A percentile compares a stretch with the other conserved stretches of the same genome.
phyloP scores from a whole-genome alignment of 1,284 basidiomycete genomes.

The Pisolithus thermaeus region DNA sequence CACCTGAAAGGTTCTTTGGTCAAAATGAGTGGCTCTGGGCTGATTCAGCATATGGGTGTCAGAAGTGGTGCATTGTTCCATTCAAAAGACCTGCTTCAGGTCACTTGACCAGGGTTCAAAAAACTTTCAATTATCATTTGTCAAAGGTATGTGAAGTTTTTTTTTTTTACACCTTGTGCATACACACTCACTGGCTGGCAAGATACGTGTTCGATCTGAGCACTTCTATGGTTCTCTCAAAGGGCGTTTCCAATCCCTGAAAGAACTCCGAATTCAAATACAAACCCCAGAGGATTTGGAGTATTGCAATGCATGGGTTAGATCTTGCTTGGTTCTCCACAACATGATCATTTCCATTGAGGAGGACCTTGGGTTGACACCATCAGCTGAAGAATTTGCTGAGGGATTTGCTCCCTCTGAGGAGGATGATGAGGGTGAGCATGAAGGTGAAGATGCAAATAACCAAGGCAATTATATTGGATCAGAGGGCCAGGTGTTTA shows the following conservation, averaged over 20 bases:
- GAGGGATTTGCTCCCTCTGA: no score
- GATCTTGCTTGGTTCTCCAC: neutral
- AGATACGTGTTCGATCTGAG: no score
- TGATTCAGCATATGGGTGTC: neutral
- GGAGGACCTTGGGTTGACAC: neutral
- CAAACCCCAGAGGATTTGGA: neutral
- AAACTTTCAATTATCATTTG: neutral
- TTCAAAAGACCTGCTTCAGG: no score
- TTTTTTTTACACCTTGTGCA: neutral
- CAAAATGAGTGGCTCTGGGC: neutral
- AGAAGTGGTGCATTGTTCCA: no score
- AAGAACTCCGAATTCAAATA: neutral
- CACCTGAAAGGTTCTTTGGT: neutral
- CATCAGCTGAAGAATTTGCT: no score
- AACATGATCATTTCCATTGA: neutral
- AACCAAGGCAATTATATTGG: no score
- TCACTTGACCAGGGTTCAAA: no score
- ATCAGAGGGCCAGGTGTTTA: no score
- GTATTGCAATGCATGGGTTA: neutral
- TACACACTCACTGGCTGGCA: no score
- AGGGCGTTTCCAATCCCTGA: neutral
- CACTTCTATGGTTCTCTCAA: neutral
- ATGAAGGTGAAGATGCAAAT: no score
- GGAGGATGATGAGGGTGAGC: no score
- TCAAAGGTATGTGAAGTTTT: neutral